Percentiles rank a stretch among this genome's conserved stretches.
These are phyloP conservation scores for Harrya chromipes DNA, from an alignment of 768 basidiomycete species.

Conservation along the genomic window DNA sequence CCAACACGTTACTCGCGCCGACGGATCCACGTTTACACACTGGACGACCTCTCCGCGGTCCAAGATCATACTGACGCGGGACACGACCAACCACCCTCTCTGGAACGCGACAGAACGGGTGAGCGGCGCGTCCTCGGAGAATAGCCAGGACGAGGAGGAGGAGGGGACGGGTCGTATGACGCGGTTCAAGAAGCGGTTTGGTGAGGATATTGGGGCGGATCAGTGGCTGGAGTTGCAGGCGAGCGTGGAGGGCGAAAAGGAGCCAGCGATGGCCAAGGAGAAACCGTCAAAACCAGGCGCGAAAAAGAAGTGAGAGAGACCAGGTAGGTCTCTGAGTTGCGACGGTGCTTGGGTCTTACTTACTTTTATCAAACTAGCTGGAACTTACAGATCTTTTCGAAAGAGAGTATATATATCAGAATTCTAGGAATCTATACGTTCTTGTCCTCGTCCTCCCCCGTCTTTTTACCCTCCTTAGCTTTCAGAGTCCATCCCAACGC, in stretches of 20 bases:
- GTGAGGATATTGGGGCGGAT: constrained; percentile 40
- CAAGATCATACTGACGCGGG: constrained; percentile 72
- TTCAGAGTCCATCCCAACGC: constrained; percentile 44
- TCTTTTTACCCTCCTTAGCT: constrained; percentile 10
- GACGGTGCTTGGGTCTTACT: no score
- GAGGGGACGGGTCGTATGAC: constrained; percentile 75
- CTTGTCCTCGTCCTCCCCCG: constrained; percentile 14
- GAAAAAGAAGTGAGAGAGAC: constrained; percentile 20
- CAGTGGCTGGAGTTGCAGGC: constrained; percentile 29
- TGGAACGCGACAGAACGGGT: constrained; percentile 70
- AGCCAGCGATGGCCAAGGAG: constrained; percentile 27
- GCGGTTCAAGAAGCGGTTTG: constrained; percentile 75
- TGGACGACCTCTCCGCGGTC: constrained; percentile 88
- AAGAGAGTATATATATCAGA: not conserved
- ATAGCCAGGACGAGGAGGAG: constrained; percentile 59
- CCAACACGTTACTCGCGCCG: constrained; percentile 80
- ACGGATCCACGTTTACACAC: constrained; percentile 85
- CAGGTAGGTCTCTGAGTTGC: no score
- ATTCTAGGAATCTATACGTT: constrained; percentile 8
- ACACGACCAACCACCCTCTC: constrained; percentile 84
- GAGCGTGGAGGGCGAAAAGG: constrained; percentile 24
- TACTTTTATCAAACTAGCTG: no score
- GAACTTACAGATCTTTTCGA: no score
- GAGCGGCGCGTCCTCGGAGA: constrained; percentile 43
- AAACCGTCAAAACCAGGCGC: constrained; percentile 9